A percentile compares a stretch with the other conserved stretches of the same genome.
These are phyloP conservation scores for Vicia sativa DNA, from an alignment of 306 rosid genomes.

Conservation along the genomic window DNA sequence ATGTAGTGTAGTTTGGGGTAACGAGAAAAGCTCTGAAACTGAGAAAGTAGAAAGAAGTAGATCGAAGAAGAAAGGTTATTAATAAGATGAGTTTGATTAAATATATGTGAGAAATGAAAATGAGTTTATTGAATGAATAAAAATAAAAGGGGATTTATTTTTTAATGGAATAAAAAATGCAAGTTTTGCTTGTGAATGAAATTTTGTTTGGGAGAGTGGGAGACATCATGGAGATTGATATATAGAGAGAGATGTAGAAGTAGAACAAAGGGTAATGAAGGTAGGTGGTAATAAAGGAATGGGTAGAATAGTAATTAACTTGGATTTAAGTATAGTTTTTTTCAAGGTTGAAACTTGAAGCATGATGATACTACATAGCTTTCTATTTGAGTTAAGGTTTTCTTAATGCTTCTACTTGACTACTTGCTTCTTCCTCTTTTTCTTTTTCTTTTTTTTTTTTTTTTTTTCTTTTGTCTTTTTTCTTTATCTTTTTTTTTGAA, in stretches of 20 bases:
- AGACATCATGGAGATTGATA: conserved; percentile 8
- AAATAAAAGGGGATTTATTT: not conserved
- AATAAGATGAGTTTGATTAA: conserved; percentile 35
- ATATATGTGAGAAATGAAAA: conserved; percentile 6
- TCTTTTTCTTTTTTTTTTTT: not conserved
- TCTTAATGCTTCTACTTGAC: conserved; percentile 6
- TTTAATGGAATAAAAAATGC: not conserved
- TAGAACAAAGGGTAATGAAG: conserved; percentile 8
- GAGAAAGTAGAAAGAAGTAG: conserved; percentile 39
- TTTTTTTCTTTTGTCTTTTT: not conserved
- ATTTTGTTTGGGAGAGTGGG: conserved; percentile 21
- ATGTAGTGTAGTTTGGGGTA: conserved; percentile 7
- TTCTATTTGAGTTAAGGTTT: conserved; percentile 11
- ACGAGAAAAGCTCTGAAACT: conserved; percentile 47
- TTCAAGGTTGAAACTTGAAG: conserved; percentile 28
- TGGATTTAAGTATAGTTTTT: not conserved
- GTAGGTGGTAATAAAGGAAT: conserved; percentile 35
- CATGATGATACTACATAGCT: not conserved
- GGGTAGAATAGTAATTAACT: conserved; percentile 42
- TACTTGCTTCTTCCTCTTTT: not conserved
- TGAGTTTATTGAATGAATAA: conserved; percentile 25
- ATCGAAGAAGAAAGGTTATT: conserved; percentile 36
- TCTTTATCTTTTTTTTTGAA: not conserved
- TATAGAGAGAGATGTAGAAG: conserved; percentile 8
- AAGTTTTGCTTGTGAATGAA: conserved; percentile 36